Conservation (phyloP, 2,329 filamentous ascomycete species). For the Fusarium sp. region DNA sequence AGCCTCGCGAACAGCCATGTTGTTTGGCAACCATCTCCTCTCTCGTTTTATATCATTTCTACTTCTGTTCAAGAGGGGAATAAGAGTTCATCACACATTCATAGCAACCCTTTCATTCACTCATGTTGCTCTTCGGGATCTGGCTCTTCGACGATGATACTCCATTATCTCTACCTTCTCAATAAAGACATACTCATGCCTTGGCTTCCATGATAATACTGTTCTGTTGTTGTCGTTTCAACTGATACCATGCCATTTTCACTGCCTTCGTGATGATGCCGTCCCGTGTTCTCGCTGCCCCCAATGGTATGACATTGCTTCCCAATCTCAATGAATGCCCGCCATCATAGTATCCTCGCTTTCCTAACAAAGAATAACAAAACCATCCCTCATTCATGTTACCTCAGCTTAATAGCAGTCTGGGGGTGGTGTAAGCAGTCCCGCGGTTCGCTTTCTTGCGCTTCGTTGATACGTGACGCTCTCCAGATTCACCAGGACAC, state of each 20-base stretch:
- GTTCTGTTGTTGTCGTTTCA: not conserved
- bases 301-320: not conserved
- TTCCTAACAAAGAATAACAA: not conserved
- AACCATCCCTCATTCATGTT: not conserved
- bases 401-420: not conserved
- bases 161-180: not conserved
- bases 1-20: not conserved
- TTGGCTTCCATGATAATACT: not conserved
- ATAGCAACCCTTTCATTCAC: not conserved
- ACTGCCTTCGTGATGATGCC: not conserved
- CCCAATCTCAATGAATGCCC: not conserved
- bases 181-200: not conserved
- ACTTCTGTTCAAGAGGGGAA: not conserved
- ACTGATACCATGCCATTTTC: not conserved
- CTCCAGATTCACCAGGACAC: slow-evolving; percentile 30
- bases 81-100: not conserved
- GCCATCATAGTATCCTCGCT: not conserved
- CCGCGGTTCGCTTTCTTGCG: not conserved
- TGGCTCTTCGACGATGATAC: not conserved
- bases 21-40: not conserved
- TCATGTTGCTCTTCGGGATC: not conserved
- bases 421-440: not conserved
- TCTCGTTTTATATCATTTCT: not conserved
- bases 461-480: slow-evolving; percentile 19
- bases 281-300: not conserved